These are phyloP conservation scores for Patellaria atrata DNA, from an alignment of 495 filamentous ascomycete species.

Conservation along the genomic window DNA sequence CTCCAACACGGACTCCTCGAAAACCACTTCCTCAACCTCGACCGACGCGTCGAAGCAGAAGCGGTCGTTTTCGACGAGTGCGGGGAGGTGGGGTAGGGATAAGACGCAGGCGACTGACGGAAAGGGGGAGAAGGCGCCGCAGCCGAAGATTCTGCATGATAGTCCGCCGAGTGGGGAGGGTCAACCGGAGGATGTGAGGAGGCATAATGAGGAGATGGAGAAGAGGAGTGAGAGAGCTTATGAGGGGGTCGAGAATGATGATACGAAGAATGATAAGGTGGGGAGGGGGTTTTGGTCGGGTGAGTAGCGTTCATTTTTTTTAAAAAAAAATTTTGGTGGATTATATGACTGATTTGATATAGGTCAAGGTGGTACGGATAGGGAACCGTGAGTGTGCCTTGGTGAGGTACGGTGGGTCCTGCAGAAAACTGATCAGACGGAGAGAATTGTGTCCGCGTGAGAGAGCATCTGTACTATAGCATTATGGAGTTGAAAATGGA, in stretches of 20 bases:
- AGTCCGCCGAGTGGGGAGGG: conserved; percentile 27
- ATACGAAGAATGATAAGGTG: conserved; percentile 24
- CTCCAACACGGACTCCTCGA: not conserved
- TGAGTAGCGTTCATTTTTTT: no score
- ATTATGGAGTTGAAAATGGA: no score
- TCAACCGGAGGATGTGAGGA: conserved; percentile 28
- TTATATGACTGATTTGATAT: no score
- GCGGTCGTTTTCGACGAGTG: conserved; percentile 1
- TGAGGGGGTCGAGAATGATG: conserved; percentile 16
- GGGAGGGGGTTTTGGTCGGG: conserved; percentile 22
- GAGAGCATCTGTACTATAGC: no score
- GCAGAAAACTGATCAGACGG: no score
- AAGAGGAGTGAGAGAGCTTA: conserved; percentile 31
- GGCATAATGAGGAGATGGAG: conserved; percentile 50
- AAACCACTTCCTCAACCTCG: conserved; percentile 5
- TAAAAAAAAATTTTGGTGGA: no score
- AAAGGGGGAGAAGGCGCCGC: conserved; percentile 19
- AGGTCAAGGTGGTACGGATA: no score
- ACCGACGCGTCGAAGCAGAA: not conserved
- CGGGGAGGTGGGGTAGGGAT: not conserved
- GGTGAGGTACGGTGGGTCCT: no score
- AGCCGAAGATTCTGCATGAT: conserved; percentile 33
- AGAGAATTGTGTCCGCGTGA: no score
- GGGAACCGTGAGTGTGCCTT: no score
- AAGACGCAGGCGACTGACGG: no score